These are phyloP conservation scores for Diaporthe sp. DNA, from an alignment of 2,329 filamentous ascomycete genomes.

Conservation along the genomic window DNA sequence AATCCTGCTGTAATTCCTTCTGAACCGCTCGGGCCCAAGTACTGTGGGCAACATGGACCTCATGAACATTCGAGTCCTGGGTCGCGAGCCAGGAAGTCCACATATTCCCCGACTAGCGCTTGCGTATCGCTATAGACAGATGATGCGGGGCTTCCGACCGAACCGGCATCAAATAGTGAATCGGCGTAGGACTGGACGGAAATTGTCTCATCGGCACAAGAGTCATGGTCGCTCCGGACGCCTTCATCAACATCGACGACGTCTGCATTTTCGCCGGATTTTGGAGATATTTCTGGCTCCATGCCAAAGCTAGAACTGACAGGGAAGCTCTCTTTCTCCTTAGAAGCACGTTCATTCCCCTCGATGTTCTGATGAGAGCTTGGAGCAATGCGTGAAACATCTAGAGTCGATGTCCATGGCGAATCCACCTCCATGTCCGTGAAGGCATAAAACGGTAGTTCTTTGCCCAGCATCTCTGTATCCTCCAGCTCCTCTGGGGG, in stretches of 20 bases:
- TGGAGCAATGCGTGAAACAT: neutral
- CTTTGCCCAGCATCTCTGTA: slow-evolving; percentile 59
- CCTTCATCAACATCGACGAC: neutral
- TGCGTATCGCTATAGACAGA: neutral
- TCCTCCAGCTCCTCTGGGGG: slow-evolving; percentile 61
- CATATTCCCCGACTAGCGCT: neutral
- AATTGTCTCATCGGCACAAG: neutral
- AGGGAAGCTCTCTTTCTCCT: neutral
- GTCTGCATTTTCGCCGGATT: neutral
- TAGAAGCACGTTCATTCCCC: neutral
- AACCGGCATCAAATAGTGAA: neutral
- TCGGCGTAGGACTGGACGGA: neutral
- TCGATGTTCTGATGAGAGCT: neutral
- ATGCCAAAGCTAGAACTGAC: neutral
- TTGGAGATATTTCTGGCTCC: neutral
- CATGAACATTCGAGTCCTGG: neutral
- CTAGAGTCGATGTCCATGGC: neutral
- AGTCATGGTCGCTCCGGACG: neutral
- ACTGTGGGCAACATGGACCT: neutral
- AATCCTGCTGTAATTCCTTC: neutral
- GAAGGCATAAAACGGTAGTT: slow-evolving; percentile 66
- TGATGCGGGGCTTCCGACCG: neutral
- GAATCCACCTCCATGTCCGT: slow-evolving; percentile 49
- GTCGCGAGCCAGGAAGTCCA: neutral
- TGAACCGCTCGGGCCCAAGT: neutral